Evolutionary conservation across 1,139 yeast genomes (phyloP).

Genomic region (Geotrichum macrosporum): DNA sequence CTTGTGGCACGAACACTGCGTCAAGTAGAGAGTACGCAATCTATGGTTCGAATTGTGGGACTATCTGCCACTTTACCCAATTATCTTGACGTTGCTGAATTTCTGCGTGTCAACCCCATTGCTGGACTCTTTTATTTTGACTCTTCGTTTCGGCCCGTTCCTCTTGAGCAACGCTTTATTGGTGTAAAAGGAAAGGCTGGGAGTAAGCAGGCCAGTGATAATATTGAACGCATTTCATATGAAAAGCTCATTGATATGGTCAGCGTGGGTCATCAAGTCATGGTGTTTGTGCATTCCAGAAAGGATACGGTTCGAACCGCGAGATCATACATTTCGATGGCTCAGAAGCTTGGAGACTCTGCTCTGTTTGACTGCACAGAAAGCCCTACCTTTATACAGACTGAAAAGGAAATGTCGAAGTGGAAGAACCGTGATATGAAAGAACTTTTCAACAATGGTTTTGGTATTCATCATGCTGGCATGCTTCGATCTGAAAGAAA

Average conservation of each 20-base stretch:
- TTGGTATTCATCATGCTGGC: constrained; percentile 97
- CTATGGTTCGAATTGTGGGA: constrained; percentile 94
- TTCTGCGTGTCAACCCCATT: constrained; percentile 82
- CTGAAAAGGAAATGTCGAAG: constrained; percentile 63
- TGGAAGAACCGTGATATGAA: constrained; percentile 74
- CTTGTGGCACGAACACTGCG: constrained; percentile 91
- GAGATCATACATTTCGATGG: constrained; percentile 63
- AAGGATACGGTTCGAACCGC: constrained; percentile 89
- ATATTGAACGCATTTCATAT: constrained; percentile 71
- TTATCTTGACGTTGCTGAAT: constrained; percentile 91
- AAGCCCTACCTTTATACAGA: constrained; percentile 45
- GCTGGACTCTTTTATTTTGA: constrained; percentile 94
- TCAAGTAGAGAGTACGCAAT: constrained; percentile 90
- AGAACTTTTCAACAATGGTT: constrained; percentile 76
- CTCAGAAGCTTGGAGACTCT: constrained; percentile 52
- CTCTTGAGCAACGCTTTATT: constrained; percentile 77
- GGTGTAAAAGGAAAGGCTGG: constrained; percentile 89
- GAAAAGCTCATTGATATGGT: constrained; percentile 69
- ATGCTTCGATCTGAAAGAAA: constrained; percentile 90
- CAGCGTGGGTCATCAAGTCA: constrained; percentile 75
- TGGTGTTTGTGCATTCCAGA: constrained; percentile 95
- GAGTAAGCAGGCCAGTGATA: constrained; percentile 64
- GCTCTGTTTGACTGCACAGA: constrained; percentile 60
- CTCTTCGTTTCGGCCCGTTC: constrained; percentile 89
- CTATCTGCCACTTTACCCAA: constrained; percentile 95